These are phyloP conservation scores for Purpureocillium lavendulum DNA, from an alignment of 2,329 filamentous ascomycete genomes.

Conservation along the genomic window DNA sequence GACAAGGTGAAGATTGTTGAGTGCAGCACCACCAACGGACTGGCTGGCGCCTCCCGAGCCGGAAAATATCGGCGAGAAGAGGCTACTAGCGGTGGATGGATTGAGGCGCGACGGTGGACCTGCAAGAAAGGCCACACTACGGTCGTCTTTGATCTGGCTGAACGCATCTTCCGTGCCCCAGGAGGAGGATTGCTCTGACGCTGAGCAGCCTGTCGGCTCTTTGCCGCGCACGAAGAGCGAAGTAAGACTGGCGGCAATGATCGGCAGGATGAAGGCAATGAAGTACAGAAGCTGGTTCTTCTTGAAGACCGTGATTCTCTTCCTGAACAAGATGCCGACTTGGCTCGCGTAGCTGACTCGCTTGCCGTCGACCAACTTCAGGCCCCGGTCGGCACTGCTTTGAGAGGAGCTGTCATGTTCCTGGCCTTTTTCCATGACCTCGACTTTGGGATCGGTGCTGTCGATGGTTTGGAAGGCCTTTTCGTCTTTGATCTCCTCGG, in stretches of 20 bases:
- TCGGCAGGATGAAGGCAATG: constrained; percentile 67
- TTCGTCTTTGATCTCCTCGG: constrained; percentile 65
- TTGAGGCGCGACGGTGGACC: constrained; percentile 30
- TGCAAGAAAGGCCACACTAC: constrained; percentile 17
- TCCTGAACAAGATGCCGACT: constrained; percentile 65
- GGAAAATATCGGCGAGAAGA: constrained; percentile 33
- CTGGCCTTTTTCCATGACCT: constrained; percentile 12
- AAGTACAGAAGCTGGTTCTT: constrained; percentile 71
- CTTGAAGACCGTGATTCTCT: constrained; percentile 68
- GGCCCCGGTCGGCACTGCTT: constrained; percentile 20
- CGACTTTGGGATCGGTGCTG: constrained; percentile 12
- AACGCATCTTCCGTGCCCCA: constrained; percentile 27
- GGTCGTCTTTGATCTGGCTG: constrained; percentile 21
- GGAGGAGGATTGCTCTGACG: constrained; percentile 36
- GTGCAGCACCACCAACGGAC: constrained; percentile 9
- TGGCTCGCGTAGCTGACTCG: constrained; percentile 64
- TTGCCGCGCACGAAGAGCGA: constrained; percentile 64
- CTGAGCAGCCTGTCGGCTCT: constrained; percentile 41
- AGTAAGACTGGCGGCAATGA: constrained; percentile 71
- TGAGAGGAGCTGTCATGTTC: constrained; percentile 10
- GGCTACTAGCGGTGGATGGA: constrained; percentile 13
- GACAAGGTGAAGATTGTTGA: constrained; percentile 40
- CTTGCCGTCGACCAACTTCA: constrained; percentile 59
- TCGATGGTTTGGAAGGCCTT: constrained; percentile 17
- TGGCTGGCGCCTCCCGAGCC: constrained; percentile 11